Percentiles rank a stretch among this genome's conserved stretches.
Conservation (phyloP, 2,329 filamentous ascomycete genomes). For the Coleophoma crateriformis region DNA sequence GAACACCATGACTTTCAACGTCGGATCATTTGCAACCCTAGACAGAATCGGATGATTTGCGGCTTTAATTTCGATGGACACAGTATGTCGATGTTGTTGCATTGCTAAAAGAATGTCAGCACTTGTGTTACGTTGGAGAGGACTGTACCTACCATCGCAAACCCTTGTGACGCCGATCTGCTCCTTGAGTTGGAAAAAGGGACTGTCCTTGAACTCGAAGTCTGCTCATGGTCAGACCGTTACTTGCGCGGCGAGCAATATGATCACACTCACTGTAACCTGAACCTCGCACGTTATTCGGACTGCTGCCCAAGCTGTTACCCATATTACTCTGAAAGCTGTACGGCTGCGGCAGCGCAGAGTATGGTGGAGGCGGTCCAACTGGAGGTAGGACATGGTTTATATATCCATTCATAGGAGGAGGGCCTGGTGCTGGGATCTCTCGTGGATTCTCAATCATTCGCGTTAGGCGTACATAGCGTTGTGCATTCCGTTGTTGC, state of each 20-base stretch:
- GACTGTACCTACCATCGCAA: slow-evolving; percentile 61
- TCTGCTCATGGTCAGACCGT: slow-evolving; percentile 14
- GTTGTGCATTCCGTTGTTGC: slow-evolving; percentile 11
- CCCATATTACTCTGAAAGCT: neutral
- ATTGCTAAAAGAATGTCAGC: slow-evolving; percentile 20
- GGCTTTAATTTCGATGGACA: slow-evolving; percentile 53
- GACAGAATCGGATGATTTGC: slow-evolving; percentile 34
- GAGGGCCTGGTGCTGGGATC: slow-evolving; percentile 1
- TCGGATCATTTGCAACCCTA: slow-evolving; percentile 16
- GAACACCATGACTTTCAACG: slow-evolving; percentile 72
- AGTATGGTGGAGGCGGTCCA: neutral
- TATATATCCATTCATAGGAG: neutral
- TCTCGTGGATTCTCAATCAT: slow-evolving; percentile 19
- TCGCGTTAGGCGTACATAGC: slow-evolving; percentile 19
- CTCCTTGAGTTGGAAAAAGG: slow-evolving; percentile 72
- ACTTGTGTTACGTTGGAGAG: neutral
- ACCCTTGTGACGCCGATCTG: slow-evolving; percentile 59
- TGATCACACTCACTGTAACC: neutral
- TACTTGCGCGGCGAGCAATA: neutral
- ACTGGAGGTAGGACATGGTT: neutral
- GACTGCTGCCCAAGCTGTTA: neutral
- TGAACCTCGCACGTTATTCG: neutral
- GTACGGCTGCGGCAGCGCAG: neutral
- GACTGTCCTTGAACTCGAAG: slow-evolving; percentile 66
- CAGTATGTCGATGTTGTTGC: slow-evolving; percentile 33